Conservation (phyloP, 257 asterid species). For the Capsicum pubescens region DNA sequence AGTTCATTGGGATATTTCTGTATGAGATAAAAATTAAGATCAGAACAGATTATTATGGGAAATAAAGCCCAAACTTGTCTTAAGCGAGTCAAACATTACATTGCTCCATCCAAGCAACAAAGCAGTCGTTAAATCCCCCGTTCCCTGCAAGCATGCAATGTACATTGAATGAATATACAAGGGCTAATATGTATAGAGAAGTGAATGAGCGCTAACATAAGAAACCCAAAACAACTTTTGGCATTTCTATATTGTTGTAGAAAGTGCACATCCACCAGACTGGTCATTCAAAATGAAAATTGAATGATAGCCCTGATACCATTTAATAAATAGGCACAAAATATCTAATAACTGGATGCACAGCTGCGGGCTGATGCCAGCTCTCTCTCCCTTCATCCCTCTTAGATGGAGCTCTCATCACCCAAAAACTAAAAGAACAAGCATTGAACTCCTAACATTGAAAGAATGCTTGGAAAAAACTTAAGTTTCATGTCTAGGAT, state of each 20-base stretch:
- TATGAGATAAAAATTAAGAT: constrained; percentile 34
- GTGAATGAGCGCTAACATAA: neutral
- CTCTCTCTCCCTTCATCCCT: constrained; percentile 8
- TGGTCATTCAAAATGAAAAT: neutral
- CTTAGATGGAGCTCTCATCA: neutral
- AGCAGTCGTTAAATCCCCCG: constrained; percentile 92
- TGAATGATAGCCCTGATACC: neutral
- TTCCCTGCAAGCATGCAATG: constrained; percentile 72
- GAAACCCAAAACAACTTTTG: neutral
- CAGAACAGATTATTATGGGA: constrained; percentile 29
- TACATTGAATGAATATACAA: constrained; percentile 12
- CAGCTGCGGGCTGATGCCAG: neutral
- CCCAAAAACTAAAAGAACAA: neutral
- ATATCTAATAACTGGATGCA: neutral
- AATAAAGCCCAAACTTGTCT: constrained; percentile 27
- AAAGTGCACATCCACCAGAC: neutral
- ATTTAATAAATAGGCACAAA: neutral
- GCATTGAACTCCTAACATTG: neutral
- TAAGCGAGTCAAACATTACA: constrained; percentile 52
- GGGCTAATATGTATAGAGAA: constrained; percentile 22
- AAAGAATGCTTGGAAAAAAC: neutral
- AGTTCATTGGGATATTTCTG: constrained; percentile 93
- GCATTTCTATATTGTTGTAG: neutral
- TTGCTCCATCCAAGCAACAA: constrained; percentile 98
- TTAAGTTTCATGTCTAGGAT: neutral